A percentile compares a stretch with the other conserved stretches of the same genome.
Conservation (phyloP, 768 basidiomycete species). For the Phlebiopsis flavidoalba region DNA sequence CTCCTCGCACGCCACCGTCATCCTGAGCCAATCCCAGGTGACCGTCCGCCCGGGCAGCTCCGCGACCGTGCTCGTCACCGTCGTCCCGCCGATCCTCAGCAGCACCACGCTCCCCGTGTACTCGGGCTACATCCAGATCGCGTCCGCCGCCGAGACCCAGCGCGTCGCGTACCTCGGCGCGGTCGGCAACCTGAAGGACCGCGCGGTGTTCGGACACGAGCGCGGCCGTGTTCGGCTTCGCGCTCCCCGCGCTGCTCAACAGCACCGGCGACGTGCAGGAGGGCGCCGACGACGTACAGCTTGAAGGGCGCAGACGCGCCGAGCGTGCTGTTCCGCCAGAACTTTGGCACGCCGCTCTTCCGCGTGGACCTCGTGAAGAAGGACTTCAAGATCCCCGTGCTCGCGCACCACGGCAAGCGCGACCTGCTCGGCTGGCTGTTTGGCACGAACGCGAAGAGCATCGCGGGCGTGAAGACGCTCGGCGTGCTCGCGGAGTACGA, state of each 20-base stretch:
- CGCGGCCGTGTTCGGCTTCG: constrained; percentile 36
- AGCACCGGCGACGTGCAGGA: constrained; percentile 38
- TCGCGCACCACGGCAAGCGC: constrained; percentile 27
- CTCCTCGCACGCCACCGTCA: constrained; percentile 37
- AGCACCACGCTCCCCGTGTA: constrained; percentile 46
- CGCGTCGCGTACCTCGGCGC: constrained; percentile 44
- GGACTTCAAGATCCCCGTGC: constrained; percentile 32
- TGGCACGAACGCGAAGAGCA: constrained; percentile 26
- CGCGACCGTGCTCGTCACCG: constrained; percentile 34
- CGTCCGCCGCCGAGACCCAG: constrained; percentile 28
- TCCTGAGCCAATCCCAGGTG: constrained; percentile 38
- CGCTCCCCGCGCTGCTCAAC: constrained; percentile 37
- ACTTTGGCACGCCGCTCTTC: constrained; percentile 43
- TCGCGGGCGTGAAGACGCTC: constrained; percentile 32
- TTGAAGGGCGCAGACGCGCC: constrained; percentile 38
- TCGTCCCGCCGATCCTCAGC: constrained; percentile 40
- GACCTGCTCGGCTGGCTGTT: constrained; percentile 34
- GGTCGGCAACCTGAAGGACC: constrained; percentile 35
- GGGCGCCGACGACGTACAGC: constrained; percentile 39
- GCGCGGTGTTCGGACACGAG: constrained; percentile 49
- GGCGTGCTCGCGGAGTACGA: constrained; percentile 45
- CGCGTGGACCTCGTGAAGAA: constrained; percentile 45
- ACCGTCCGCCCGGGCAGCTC: constrained; percentile 38
- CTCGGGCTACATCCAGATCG: constrained; percentile 47
- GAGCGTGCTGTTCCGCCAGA: constrained; percentile 17